phyloP scores from a whole-genome alignment of 148 eudicot species.

The Rhododendron williamsianum region DNA sequence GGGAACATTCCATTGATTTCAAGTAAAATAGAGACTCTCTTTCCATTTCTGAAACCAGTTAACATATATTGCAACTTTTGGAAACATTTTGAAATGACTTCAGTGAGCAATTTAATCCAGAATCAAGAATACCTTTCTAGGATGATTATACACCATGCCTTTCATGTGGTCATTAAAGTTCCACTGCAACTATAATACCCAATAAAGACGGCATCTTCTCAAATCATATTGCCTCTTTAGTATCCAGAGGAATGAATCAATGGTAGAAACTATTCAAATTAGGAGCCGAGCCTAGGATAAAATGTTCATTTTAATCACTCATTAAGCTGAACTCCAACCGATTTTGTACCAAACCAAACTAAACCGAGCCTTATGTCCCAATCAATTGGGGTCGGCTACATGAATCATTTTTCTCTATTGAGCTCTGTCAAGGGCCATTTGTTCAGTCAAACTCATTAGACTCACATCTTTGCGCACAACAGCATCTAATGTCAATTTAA shows the following conservation, averaged over 20 bases:
- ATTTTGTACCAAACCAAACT: not conserved
- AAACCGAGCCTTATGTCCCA: no score
- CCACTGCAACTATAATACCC: not conserved
- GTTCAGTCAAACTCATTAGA: no score
- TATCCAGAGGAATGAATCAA: not conserved
- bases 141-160: not conserved
- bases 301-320: not conserved
- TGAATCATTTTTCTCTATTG: no score
- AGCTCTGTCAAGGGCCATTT: no score
- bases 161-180: not conserved
- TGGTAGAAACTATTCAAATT: not conserved
- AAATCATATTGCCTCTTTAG: not conserved
- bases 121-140: not conserved
- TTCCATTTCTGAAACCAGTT: constrained; percentile 1
- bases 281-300: not conserved
- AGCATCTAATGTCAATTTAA: no score
- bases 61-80: not conserved
- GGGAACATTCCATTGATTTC: not conserved
- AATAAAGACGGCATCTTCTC: not conserved
- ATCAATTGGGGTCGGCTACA: no score
- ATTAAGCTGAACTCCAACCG: not conserved
- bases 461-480: no score
- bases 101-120: not conserved
- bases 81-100: not conserved
- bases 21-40: not conserved